Base-by-base conservation (phyloP, 108 stramenopile genomes). In the Cyclotella choctawhatcheeana region DNA sequence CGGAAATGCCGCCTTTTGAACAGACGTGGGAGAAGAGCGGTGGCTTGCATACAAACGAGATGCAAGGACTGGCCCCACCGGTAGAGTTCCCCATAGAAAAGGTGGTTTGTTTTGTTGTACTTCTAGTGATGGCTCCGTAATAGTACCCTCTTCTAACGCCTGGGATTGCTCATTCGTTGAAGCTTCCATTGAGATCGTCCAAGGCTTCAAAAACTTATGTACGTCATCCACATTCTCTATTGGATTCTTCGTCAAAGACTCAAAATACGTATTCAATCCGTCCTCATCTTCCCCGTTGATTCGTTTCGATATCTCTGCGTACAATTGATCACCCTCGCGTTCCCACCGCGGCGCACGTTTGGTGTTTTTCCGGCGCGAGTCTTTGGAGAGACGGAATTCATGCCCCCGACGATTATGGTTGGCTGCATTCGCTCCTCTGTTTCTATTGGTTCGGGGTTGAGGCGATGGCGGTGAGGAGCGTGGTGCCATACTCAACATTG, bases 331-430 rank as follows among this genome's bases (percentile, higher is more conserved):
- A 17, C 90, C 90, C 72, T 91, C 90, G 37, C 69, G 61, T 83
- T 91, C 90, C 90, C 90, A 91, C 61, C 82, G 67, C 0, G 90
- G 90, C 32, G 90, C 75, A 54, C 86, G 84, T 43, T 59, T 81
- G 2, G 80, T 54, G 22, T 77, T 78, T 20, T 55, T 60, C 69
- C 71, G 84, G 24, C 68, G 27, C 20, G 25, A 25, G 50, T 73
- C 67, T 20, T 64, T 69, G 22, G 5, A 35, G 12, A 47, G 25
- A 37, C 79, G 66, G 18, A 80, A 69, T 22, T 58, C 44, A 50
- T 80, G 79, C 1, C 79, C 79, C 0, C 67, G 71, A 50, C 79
- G 71, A 73, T 80, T 80, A 47, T 73, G 79, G 24, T 73, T 64
- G 21, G 79, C 79, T 3, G 65, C 65, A 31, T 73, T 80, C 24